These are phyloP conservation scores for Fusarium pseudonygamai DNA, from an alignment of 2,329 filamentous ascomycete genomes.

Conservation along the genomic window DNA sequence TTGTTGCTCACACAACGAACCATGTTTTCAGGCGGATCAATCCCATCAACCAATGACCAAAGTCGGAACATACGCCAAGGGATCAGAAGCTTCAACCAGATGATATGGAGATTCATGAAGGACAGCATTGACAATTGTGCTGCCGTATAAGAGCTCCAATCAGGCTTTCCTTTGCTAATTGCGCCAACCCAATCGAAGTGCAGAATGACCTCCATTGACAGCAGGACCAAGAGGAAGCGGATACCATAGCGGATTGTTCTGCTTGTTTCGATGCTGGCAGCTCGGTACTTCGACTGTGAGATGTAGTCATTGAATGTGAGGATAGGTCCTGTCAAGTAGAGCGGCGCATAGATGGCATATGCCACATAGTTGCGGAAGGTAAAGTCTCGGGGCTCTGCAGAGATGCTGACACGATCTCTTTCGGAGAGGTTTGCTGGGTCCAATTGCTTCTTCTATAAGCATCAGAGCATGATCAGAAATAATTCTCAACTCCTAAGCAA, in stretches of 20 bases:
- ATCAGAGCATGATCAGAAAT: constrained; percentile 61
- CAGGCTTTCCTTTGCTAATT: constrained; percentile 81
- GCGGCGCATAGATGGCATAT: constrained; percentile 89
- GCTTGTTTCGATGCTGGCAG: constrained; percentile 73
- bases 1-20: constrained; percentile 96
- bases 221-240: constrained; percentile 80
- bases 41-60: constrained; percentile 90
- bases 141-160: constrained; percentile 85
- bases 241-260: constrained; percentile 85
- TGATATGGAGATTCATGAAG: constrained; percentile 95
- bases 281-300: constrained; percentile 79
- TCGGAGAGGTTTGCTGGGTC: constrained; percentile 89
- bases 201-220: constrained; percentile 90
- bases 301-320: constrained; percentile 99
- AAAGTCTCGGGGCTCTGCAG: constrained; percentile 77
- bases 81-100: constrained; percentile 96
- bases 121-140: constrained; percentile 90
- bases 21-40: constrained; percentile 99
- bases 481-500: constrained; percentile 5
- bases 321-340: constrained; percentile 93
- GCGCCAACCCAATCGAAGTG: constrained; percentile 95
- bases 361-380: constrained; percentile 87
- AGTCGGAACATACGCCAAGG: constrained; percentile 99
- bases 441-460: constrained; percentile 93
- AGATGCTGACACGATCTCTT: constrained; percentile 81